Evolutionary conservation across 179 eudicot species (phyloP), one percentile per base, ranked within the genome.

Genomic region (Vitellaria paradoxa): DNA sequence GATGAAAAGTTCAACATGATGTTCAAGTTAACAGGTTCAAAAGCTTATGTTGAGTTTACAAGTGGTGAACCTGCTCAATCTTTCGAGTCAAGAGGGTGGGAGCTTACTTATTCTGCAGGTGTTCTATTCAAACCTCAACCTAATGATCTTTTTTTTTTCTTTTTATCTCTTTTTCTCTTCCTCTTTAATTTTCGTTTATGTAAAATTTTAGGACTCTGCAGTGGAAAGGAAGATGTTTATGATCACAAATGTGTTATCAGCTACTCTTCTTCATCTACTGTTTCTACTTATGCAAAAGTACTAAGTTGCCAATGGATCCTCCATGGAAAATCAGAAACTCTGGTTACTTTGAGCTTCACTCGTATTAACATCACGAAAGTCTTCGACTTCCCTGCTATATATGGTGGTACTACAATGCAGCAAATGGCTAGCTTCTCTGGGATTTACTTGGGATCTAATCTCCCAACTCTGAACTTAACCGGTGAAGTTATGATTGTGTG

Each of bases 261-360:
- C 40, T 63, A 63, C 66, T 8, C 11, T 20, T 24, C 66, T 30
- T 30, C 37, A 63, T 24, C 66, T 11, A 12, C 14, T n/a, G 66
- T 40, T 26, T n/a, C 6, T 63, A 23, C 66, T 15, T 63, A 63
- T 24, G 26, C 11, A 7, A 37, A 63, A 24, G 66, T 40, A 63
- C 66, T 63, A 10, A 63, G 66, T 24, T 63, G 66, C 66, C 42
- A n/a, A 63, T 63, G 66, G 66, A 23, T 63, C 42, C 66, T 63
- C 66, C 66, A 63, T 20, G 66, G 66, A 0, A 63, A 63, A 23
- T 11, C 66, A 63, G 42, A 37, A 63, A 63, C 66, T 21, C 42
- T 24, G 24, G 66, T 63, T 24, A 9, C 66, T 63, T 63, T 63
- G 66, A 63, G 42, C 66, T 63, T 63, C 24, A 63, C 66, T 24